Conservation (phyloP, 257 asterid species). For the Salvia splendens region DNA sequence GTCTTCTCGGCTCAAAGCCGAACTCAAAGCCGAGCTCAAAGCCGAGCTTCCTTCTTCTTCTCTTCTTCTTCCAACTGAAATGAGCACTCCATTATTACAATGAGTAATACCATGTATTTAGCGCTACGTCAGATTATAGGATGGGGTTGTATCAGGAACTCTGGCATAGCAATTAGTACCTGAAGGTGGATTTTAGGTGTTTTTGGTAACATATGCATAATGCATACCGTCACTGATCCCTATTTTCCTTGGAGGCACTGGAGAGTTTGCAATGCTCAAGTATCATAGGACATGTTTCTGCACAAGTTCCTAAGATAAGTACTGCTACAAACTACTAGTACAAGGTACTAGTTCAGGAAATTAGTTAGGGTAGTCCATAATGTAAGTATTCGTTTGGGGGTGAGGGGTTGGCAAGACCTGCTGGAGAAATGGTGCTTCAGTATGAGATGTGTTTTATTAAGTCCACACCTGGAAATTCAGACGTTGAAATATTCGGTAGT, state of each 20-base stretch:
- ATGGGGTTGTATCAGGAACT: background rate
- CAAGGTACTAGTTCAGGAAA: background rate
- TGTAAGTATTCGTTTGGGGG: background rate
- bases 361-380: background rate
- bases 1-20: no score
- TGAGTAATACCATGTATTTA: constrained; percentile 1
- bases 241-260: constrained; percentile 16
- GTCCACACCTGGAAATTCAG: constrained; percentile 14
- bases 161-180: constrained; percentile 12
- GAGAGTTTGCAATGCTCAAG: background rate
- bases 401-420: background rate
- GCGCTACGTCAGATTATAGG: background rate
- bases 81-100: no score
- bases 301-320: background rate
- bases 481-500: background rate
- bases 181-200: constrained; percentile 9
- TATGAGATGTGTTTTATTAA: constrained; percentile 5
- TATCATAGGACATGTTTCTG: constrained; percentile 8
- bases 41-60: no score
- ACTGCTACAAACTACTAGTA: constrained; percentile 8
- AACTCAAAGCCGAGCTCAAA: no score
- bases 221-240: background rate
- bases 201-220: background rate
- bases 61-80: no score
- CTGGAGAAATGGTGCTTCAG: background rate